A percentile compares a stretch with the other conserved stretches of the same genome.
These are phyloP conservation scores for Chaetomium strumarium DNA, from an alignment of 2,329 filamentous ascomycete species.

Conservation along the genomic window DNA sequence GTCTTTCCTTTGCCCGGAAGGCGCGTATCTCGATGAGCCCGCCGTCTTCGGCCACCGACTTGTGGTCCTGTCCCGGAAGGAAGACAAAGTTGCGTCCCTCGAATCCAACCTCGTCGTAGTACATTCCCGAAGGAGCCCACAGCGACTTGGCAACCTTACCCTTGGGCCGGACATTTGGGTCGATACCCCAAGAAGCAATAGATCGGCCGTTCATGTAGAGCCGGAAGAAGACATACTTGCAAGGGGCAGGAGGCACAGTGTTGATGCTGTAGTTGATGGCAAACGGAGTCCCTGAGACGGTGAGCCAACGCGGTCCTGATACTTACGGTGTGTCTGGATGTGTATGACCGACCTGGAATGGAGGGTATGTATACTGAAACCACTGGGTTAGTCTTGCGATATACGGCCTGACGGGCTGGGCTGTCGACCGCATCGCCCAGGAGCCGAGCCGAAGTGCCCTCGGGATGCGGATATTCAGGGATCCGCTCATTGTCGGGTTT, in stretches of 20 bases:
- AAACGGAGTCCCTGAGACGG: constrained; percentile 43
- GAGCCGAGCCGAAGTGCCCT: constrained; percentile 37
- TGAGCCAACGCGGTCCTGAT: not conserved
- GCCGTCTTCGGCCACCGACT: constrained; percentile 45
- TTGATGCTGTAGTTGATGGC: constrained; percentile 44
- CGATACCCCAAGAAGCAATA: constrained; percentile 48
- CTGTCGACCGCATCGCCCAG: not conserved
- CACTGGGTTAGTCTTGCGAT: constrained; percentile 33
- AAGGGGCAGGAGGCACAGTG: constrained; percentile 28
- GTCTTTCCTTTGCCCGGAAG: constrained; percentile 46
- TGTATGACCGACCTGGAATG: constrained; percentile 38
- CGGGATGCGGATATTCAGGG: constrained; percentile 51
- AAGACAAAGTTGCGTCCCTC: constrained; percentile 49
- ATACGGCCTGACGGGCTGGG: not conserved
- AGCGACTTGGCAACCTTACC: constrained; percentile 42
- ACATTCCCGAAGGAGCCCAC: constrained; percentile 42
- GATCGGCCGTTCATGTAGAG: constrained; percentile 49
- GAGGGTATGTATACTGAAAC: constrained; percentile 54
- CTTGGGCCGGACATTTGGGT: constrained; percentile 30
- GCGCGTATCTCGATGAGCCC: constrained; percentile 50
- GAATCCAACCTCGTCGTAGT: constrained; percentile 38
- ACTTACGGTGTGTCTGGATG: not conserved
- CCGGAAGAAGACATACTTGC: constrained; percentile 48
- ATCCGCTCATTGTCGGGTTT: constrained; percentile 35
- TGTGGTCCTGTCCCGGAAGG: constrained; percentile 32